Base-by-base conservation (phyloP, 371 early-diverging fungal species). In the Circinella umbellata region DNA sequence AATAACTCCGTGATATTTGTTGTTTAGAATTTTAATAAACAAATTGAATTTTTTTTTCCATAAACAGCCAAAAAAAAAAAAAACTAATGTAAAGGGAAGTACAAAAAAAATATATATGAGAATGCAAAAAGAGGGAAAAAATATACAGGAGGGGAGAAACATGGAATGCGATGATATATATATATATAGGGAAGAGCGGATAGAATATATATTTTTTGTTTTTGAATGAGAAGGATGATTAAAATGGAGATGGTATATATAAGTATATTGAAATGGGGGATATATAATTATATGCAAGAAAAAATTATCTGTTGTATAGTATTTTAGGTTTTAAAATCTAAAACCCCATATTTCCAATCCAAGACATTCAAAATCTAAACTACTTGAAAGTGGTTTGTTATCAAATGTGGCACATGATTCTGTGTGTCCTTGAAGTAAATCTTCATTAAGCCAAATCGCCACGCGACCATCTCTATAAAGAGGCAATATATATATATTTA, bases 341-440 rank as follows among this genome's bases (percentile, higher is more conserved):
- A 81, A 77, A 53, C 73, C 69, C 81, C 81, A 81, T n/a, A 81
- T 70, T 47, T 81, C 81, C 27, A 81, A 42, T 3, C 68, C 79
- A 7, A 77, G 61, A 42, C 79, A 81, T 38, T 81, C 76, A 60
- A 81, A 81, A 13, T 70, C 53, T 14, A 64, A 57, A 1, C 39
- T 47, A n/a, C 38, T 37, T n/a, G 72, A 34, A 35, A 81, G 66
- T 4, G 63, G 63, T 38, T 77, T 71, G 57, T 81, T 81, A 61
- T 76, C 71, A 62, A 79, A 81, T 2, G 81, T 81, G 17, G 67
- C 73, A 65, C 81, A 78, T 17, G 74, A 49, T n/a, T 81, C 73
- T 4, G 73, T 79, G 66, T 81, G 69, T 11, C 81, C 79, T 66
- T 81, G 81, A 27, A 71, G 69, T 20, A 81, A 46, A 36, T 81